These are phyloP conservation scores for Metschnikowia santaceciliae DNA, from an alignment of 805 yeast species.

Conservation along the genomic window DNA sequence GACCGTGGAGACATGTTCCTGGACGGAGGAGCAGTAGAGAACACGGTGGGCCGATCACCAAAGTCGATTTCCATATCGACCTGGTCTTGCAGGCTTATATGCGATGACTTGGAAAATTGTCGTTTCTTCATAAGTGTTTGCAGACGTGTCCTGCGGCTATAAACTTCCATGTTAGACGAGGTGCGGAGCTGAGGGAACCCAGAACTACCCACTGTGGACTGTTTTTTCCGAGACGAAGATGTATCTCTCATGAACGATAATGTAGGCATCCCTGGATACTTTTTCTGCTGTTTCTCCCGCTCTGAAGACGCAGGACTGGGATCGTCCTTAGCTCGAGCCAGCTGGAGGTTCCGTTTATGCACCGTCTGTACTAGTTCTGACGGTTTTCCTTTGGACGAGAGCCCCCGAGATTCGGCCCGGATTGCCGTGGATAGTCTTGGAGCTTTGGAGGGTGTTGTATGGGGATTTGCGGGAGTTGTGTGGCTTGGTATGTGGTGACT, in stretches of 20 bases:
- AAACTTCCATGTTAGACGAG: slow-evolving; percentile 13
- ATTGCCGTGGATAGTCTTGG: slow-evolving; percentile 20
- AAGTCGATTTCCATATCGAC: slow-evolving; percentile 2
- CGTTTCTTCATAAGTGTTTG: slow-evolving; percentile 13
- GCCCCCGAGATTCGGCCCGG: slow-evolving; percentile 20
- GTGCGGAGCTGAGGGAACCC: slow-evolving; percentile 8
- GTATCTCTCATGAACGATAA: slow-evolving; percentile 41
- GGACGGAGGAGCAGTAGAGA: slow-evolving; percentile 11
- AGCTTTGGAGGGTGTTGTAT: slow-evolving; percentile 20
- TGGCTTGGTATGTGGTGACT: not conserved
- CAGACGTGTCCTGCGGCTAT: slow-evolving; percentile 10
- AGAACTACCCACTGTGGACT: slow-evolving; percentile 8
- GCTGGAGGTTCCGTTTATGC: slow-evolving; percentile 14
- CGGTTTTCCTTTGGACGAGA: slow-evolving; percentile 3
- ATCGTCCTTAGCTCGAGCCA: slow-evolving; percentile 4
- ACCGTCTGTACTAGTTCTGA: not conserved
- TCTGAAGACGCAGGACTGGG: not conserved
- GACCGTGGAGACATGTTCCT: slow-evolving; percentile 6
- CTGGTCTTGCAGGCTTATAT: not conserved
- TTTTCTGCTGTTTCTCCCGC: slow-evolving; percentile 6
- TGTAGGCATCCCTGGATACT: slow-evolving; percentile 14
- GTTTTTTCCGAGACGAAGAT: slow-evolving; percentile 34
- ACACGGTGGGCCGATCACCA: slow-evolving; percentile 9
- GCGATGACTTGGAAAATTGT: slow-evolving; percentile 4
- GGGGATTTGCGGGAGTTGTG: slow-evolving; percentile 12